phyloP scores from a whole-genome alignment of 768 basidiomycete species.

The Butyriboletus loyo region DNA sequence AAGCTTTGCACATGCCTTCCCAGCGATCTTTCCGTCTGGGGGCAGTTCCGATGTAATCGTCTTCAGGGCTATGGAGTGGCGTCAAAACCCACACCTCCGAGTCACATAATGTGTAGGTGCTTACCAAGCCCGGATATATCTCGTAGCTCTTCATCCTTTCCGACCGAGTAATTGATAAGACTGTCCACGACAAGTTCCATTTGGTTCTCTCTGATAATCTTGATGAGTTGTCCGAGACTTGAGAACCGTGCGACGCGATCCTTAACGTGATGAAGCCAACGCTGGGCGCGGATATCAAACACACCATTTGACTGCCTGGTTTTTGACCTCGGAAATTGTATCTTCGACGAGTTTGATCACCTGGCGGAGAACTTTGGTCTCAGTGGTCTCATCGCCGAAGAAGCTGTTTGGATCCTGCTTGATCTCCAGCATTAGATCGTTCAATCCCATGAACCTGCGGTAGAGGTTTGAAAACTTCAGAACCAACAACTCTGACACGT shows the following conservation, averaged over 20 bases:
- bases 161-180: conserved; percentile 79
- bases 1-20: conserved; percentile 77
- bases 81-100: conserved; percentile 1
- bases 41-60: conserved; percentile 92
- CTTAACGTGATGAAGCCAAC: conserved; percentile 1
- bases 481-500: conserved; percentile 17
- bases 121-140: conserved; percentile 92
- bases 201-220: conserved; percentile 77
- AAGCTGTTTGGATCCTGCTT: conserved; percentile 73
- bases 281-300: not conserved
- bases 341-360: conserved; percentile 89
- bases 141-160: conserved; percentile 87
- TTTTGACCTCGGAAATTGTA: conserved; percentile 97
- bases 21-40: conserved; percentile 73
- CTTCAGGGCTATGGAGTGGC: conserved; percentile 67
- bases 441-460: conserved; percentile 93
- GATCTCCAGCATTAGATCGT: conserved; percentile 89
- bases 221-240: conserved; percentile 88
- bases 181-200: conserved; percentile 88
- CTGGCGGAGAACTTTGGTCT: conserved; percentile 79
- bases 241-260: not conserved
- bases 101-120: not conserved
- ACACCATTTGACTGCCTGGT: conserved; percentile 94
- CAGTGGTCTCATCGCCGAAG: conserved; percentile 79
- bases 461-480: conserved; percentile 9